A percentile compares a stretch with the other conserved stretches of the same genome.
Evolutionary conservation across 345 rosid genomes (phyloP).

Genomic region (Dimocarpus longan): DNA sequence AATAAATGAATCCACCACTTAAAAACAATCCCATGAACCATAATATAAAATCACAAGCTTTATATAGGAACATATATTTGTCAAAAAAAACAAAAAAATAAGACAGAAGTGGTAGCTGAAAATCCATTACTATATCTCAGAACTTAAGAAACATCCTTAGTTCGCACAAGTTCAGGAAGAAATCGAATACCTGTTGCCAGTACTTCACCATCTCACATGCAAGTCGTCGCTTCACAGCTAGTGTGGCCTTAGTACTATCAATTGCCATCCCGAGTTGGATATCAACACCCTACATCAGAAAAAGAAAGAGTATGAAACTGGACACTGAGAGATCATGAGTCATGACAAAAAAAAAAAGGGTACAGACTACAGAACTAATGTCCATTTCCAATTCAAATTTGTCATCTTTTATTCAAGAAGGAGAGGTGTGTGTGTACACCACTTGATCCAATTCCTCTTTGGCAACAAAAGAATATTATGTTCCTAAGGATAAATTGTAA

Average conservation of each 20-base stretch:
- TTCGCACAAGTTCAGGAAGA: conserved; percentile 6
- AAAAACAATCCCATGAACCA: neutral
- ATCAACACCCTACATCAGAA: conserved; percentile 74
- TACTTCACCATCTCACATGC: conserved; percentile 99
- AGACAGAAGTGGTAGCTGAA: neutral
- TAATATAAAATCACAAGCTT: neutral
- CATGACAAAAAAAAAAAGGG: neutral
- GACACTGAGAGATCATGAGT: conserved; percentile 11
- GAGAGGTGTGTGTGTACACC: conserved; percentile 11
- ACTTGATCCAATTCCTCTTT: neutral
- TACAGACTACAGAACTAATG: neutral
- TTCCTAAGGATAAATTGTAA: neutral
- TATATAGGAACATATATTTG: neutral
- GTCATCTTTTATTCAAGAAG: neutral
- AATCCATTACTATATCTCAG: conserved; percentile 5
- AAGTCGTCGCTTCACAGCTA: conserved; percentile 98
- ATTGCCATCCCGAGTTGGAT: conserved; percentile 99
- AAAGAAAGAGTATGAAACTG: conserved; percentile 20
- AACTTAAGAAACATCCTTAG: conserved; percentile 4
- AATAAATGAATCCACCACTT: neutral
- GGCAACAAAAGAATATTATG: neutral
- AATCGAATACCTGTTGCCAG: conserved; percentile 85
- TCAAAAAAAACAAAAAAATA: neutral
- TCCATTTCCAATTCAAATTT: conserved; percentile 6
- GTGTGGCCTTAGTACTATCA: conserved; percentile 96